A percentile compares a stretch with the other conserved stretches of the same genome.
phyloP scores from a whole-genome alignment of 345 rosid species.

The Sonneratia alba region DNA sequence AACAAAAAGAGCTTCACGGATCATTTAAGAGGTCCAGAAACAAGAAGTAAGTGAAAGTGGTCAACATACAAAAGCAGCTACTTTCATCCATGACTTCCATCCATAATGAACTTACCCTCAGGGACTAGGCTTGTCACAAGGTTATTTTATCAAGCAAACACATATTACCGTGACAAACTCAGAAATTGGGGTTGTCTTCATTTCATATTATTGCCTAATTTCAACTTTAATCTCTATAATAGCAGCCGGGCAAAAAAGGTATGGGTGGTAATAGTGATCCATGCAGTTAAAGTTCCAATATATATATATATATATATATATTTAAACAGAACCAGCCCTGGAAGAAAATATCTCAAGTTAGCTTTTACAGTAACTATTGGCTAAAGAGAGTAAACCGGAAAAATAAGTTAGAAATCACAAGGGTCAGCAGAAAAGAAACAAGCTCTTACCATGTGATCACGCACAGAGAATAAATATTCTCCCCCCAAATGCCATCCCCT shows the following conservation, averaged over 20 bases:
- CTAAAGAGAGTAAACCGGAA: background rate
- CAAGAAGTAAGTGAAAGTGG: background rate
- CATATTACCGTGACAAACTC: background rate
- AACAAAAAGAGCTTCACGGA: background rate
- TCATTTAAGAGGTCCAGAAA: background rate
- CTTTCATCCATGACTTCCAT: background rate
- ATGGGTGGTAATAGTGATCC: background rate
- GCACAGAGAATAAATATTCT: background rate
- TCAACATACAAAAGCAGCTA: no score
- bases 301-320: no score
- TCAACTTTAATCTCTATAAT: background rate
- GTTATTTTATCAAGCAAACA: background rate
- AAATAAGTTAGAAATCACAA: background rate
- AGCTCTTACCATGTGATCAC: background rate
- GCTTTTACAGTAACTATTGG: background rate
- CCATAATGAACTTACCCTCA: background rate
- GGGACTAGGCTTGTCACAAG: background rate
- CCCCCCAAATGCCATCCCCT: background rate
- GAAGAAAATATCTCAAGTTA: background rate
- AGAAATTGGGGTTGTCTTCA: background rate
- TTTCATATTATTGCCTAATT: background rate
- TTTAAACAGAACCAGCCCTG: background rate
- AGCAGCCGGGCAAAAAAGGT: background rate
- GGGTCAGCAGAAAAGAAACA: background rate
- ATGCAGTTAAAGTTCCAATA: background rate